These are phyloP conservation scores for Zasmidium angulare DNA, from an alignment of 2,329 filamentous ascomycete genomes.

Conservation along the genomic window DNA sequence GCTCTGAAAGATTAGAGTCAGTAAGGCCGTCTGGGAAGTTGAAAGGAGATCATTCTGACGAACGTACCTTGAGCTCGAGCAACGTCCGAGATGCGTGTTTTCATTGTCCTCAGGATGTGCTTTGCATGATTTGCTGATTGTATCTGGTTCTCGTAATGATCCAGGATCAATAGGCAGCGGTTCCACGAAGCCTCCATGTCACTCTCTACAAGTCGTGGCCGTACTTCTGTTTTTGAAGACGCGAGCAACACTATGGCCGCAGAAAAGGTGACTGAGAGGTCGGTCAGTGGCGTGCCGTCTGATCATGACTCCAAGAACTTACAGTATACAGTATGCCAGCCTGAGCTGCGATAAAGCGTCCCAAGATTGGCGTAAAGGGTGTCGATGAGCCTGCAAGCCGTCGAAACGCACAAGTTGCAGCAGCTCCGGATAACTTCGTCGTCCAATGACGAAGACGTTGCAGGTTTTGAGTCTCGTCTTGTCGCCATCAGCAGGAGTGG, in stretches of 20 bases:
- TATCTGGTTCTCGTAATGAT: constrained; percentile 27
- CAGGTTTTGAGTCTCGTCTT: constrained; percentile 24
- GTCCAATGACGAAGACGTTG: constrained; percentile 33
- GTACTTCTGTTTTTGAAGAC: constrained; percentile 21
- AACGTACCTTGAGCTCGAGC: constrained; percentile 3
- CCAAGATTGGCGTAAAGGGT: constrained; percentile 36
- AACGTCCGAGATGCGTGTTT: constrained; percentile 16
- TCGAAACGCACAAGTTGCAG: constrained; percentile 30
- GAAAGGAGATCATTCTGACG: neutral
- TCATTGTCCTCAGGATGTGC: constrained; percentile 24
- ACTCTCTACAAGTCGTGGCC: constrained; percentile 8
- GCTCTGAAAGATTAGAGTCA: neutral
- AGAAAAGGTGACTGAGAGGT: constrained; percentile 19
- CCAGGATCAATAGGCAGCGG: constrained; percentile 22
- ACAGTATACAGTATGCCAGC: constrained; percentile 28
- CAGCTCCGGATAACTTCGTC: constrained; percentile 35
- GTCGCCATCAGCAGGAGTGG: constrained; percentile 36
- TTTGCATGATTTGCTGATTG: constrained; percentile 24
- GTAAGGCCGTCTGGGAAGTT: neutral
- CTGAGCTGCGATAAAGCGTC: constrained; percentile 25
- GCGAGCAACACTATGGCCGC: constrained; percentile 26
- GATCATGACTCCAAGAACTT: neutral
- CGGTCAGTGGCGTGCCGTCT: neutral
- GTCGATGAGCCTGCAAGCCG: constrained; percentile 38
- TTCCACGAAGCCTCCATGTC: constrained; percentile 23